phyloP scores from a whole-genome alignment of 805 yeast species.

The Lipomyces sp. region DNA sequence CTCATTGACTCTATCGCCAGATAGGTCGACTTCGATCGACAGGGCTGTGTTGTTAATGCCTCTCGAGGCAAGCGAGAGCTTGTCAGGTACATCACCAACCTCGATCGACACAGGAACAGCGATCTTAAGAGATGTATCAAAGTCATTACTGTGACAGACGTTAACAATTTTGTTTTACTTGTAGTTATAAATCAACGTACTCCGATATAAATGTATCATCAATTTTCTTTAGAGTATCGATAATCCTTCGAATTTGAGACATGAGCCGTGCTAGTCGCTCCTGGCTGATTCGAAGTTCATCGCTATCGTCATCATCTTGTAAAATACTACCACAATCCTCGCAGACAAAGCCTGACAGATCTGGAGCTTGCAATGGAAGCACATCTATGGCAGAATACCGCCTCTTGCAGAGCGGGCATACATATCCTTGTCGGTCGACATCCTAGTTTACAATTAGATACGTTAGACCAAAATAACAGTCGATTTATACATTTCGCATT shows the following conservation, averaged over 20 bases:
- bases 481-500: constrained; percentile 57
- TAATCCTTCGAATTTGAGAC: constrained; percentile 88
- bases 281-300: constrained; percentile 80
- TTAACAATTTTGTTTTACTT: background rate
- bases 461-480: background rate
- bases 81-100: constrained; percentile 53
- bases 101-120: constrained; percentile 81
- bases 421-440: constrained; percentile 90
- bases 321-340: constrained; percentile 78
- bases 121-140: constrained; percentile 79
- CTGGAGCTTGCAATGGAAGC: constrained; percentile 77
- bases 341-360: constrained; percentile 79
- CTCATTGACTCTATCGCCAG: constrained; percentile 45
- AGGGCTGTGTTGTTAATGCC: constrained; percentile 57
- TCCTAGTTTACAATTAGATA: constrained; percentile 45
- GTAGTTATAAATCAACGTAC: constrained; percentile 21
- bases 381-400: constrained; percentile 88
- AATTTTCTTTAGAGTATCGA: constrained; percentile 77
- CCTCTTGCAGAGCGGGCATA: constrained; percentile 83
- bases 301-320: constrained; percentile 85
- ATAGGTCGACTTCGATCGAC: constrained; percentile 82
- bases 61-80: constrained; percentile 50
- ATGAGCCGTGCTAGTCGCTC: constrained; percentile 79
- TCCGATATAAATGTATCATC: constrained; percentile 82
- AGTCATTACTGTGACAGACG: constrained; percentile 57